Conservation (phyloP, 352 stramenopile genomes). For the Phytophthora litchii region DNA sequence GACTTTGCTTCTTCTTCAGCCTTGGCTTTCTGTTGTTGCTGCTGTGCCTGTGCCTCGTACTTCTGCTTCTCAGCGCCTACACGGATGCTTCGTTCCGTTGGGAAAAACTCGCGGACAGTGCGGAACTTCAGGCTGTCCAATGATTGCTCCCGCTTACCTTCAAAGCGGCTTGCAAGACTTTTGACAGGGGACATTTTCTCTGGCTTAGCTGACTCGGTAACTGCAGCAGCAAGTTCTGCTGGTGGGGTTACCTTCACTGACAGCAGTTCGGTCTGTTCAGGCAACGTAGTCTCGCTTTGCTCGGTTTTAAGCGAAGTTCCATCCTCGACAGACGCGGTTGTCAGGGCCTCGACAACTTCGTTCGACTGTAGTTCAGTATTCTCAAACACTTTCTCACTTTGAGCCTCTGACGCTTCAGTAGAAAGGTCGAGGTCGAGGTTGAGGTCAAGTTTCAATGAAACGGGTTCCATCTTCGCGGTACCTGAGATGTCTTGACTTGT, state of each 20-base stretch:
- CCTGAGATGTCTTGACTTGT: neutral
- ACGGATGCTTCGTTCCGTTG: conserved; percentile 40
- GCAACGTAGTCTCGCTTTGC: neutral
- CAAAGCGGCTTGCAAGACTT: conserved; percentile 44
- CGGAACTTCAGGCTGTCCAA: conserved; percentile 46
- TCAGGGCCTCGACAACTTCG: neutral
- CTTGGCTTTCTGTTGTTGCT: conserved; percentile 40
- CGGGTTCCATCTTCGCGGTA: conserved; percentile 2
- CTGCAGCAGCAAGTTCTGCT: conserved; percentile 8
- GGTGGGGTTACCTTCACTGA: conserved; percentile 13
- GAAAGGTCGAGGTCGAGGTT: conserved; percentile 6
- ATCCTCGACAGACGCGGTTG: neutral
- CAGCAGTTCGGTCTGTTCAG: conserved; percentile 16
- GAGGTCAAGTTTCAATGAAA: conserved; percentile 21
- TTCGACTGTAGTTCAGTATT: neutral
- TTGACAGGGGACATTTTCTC: conserved; percentile 45
- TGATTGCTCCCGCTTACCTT: conserved; percentile 44
- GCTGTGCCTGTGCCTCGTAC: conserved; percentile 36
- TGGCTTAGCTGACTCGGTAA: conserved; percentile 3
- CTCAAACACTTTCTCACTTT: conserved; percentile 8
- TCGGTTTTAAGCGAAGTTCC: neutral
- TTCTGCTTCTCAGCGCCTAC: conserved; percentile 47
- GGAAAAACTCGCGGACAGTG: conserved; percentile 45
- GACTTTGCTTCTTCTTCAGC: conserved; percentile 39
- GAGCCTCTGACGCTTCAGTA: neutral